phyloP scores from a whole-genome alignment of 2,329 filamentous ascomycete species.

The Verticillium nubilum region DNA sequence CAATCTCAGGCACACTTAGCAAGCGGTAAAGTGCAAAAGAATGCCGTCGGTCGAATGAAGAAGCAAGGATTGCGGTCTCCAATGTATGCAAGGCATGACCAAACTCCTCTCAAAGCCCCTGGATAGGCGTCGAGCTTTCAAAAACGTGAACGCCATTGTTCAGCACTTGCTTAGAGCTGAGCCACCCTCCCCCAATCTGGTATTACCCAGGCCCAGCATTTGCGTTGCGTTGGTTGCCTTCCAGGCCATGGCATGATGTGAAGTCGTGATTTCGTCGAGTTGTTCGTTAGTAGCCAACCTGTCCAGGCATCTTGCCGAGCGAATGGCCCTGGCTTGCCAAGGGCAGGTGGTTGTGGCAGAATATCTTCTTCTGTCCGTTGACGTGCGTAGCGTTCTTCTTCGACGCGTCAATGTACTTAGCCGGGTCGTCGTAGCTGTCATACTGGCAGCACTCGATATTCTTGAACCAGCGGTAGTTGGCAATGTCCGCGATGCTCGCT shows the following conservation, averaged over 20 bases:
- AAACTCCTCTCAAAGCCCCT: neutral
- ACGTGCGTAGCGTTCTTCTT: constrained; percentile 44
- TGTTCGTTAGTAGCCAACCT: constrained; percentile 41
- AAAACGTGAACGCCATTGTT: neutral
- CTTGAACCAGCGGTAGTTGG: constrained; percentile 68
- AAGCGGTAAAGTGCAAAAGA: neutral
- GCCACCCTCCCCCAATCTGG: neutral
- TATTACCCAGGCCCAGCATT: neutral
- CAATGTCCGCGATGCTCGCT: constrained; percentile 61
- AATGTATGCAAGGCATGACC: neutral
- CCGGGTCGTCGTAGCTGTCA: constrained; percentile 62
- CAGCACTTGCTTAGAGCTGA: neutral
- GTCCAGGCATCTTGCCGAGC: constrained; percentile 51
- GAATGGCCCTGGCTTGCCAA: constrained; percentile 40
- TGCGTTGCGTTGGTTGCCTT: neutral
- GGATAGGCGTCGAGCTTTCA: neutral
- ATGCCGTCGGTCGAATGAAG: neutral
- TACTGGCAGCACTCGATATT: constrained; percentile 73
- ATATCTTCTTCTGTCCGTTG: constrained; percentile 43
- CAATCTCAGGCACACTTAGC: neutral
- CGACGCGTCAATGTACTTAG: constrained; percentile 55
- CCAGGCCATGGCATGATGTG: neutral
- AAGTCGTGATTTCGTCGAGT: neutral
- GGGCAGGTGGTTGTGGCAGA: constrained; percentile 54
- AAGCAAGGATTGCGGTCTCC: neutral